A percentile compares a stretch with the other conserved stretches of the same genome.
Evolutionary conservation across 1,284 basidiomycete species (phyloP).

Genomic region (Cystobasidium pallidum): DNA sequence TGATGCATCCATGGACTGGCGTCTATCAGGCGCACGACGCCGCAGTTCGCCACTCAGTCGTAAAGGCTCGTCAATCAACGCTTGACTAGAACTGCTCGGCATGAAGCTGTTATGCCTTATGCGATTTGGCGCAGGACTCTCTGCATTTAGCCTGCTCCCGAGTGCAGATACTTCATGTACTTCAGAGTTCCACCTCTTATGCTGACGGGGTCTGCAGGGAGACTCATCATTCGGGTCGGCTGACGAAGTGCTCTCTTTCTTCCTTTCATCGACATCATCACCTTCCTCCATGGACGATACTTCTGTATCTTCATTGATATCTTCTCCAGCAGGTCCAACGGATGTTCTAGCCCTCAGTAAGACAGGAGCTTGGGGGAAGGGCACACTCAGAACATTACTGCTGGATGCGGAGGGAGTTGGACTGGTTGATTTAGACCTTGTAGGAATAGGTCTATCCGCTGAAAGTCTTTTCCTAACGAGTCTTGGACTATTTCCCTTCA

Average conservation of each 20-base stretch:
- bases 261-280: neutral
- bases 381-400: neutral
- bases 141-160: neutral
- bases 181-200: slow-evolving; percentile 50
- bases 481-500: slow-evolving; percentile 18
- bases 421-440: slow-evolving; percentile 9
- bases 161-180: slow-evolving; percentile 40
- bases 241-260: slow-evolving; percentile 3
- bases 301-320: slow-evolving; percentile 3
- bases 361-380: slow-evolving; percentile 2
- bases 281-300: neutral
- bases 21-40: slow-evolving; percentile 68
- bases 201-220: slow-evolving; percentile 29
- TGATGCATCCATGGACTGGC: slow-evolving; percentile 64
- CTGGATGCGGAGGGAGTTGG: neutral
- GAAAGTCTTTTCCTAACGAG: slow-evolving; percentile 14
- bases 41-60: slow-evolving; percentile 61
- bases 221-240: slow-evolving; percentile 1
- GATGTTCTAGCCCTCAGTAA: slow-evolving; percentile 18
- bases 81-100: slow-evolving; percentile 52
- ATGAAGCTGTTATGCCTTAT: slow-evolving; percentile 52
- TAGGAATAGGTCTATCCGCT: slow-evolving; percentile 12
- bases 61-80: slow-evolving; percentile 55
- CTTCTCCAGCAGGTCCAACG: neutral
- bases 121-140: neutral